These are phyloP conservation scores for Sclerotinia spermophila DNA, from an alignment of 2,329 filamentous ascomycete species.

Conservation along the genomic window DNA sequence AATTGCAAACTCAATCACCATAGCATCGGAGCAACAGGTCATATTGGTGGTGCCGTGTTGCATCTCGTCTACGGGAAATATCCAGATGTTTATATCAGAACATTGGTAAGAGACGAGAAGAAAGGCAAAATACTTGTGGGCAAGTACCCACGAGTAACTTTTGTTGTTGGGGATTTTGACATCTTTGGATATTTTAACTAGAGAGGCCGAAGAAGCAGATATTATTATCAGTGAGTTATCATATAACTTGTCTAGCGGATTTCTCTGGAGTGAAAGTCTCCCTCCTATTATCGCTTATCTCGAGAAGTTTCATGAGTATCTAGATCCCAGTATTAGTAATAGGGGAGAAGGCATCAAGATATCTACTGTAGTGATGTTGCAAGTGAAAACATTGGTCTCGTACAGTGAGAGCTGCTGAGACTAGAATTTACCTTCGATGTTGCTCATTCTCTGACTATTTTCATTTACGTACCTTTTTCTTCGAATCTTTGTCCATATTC, in stretches of 20 bases:
- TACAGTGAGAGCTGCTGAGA: neutral
- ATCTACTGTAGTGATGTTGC: neutral
- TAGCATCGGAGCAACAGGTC: constrained; percentile 22
- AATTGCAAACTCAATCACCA: neutral
- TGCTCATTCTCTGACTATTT: neutral
- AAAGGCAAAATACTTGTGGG: constrained; percentile 9
- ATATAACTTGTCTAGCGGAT: neutral
- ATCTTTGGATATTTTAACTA: constrained; percentile 18
- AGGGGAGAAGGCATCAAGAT: no score
- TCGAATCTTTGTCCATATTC: neutral
- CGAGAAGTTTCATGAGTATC: no score
- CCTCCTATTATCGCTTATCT: neutral
- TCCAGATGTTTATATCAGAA: neutral
- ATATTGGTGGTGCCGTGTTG: constrained; percentile 24
- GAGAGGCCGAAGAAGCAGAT: constrained; percentile 13
- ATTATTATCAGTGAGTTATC: constrained; percentile 20
- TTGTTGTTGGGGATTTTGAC: constrained; percentile 17
- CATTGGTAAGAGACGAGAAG: constrained; percentile 18
- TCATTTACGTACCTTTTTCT: neutral
- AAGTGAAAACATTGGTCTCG: no score
- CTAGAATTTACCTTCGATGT: neutral
- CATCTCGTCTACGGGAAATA: constrained; percentile 16
- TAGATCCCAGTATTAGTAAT: no score
- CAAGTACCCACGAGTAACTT: constrained; percentile 18
- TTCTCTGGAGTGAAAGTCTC: neutral